phyloP scores from a whole-genome alignment of 208 protist genomes.

The Leishmania arabica region DNA sequence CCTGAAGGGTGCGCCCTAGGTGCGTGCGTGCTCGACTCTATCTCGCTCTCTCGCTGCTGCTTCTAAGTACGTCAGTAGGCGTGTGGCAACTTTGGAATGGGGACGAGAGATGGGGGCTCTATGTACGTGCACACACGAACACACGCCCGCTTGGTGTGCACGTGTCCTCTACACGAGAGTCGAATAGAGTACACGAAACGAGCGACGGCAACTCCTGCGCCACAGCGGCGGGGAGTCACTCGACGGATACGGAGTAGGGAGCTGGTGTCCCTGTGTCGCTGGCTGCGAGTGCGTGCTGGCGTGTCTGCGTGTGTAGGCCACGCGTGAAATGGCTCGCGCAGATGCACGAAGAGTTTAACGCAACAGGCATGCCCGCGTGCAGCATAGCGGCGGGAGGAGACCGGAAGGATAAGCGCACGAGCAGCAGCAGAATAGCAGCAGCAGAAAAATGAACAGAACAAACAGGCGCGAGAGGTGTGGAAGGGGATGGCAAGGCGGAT shows the following conservation, averaged over 20 bases:
- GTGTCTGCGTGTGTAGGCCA: background rate
- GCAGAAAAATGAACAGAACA: background rate
- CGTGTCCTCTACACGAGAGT: background rate
- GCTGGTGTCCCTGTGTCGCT: background rate
- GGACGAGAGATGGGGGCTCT: background rate
- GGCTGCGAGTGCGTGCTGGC: background rate
- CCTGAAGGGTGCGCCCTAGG: background rate
- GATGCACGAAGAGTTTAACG: background rate
- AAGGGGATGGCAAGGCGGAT: background rate
- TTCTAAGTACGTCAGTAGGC: background rate
- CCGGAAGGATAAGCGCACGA: background rate
- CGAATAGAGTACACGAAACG: background rate
- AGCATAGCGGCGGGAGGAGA: background rate
- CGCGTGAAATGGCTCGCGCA: background rate
- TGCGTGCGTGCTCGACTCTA: background rate
- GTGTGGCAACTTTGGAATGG: background rate
- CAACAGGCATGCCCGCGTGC: background rate
- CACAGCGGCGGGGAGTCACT: background rate
- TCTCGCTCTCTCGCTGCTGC: background rate
- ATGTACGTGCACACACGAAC: background rate
- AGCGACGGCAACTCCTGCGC: background rate
- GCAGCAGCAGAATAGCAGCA: background rate
- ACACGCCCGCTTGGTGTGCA: background rate
- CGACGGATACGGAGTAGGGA: background rate
- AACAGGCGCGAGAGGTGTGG: background rate